These are phyloP conservation scores for Leccinum uliginosum DNA, from an alignment of 768 basidiomycete genomes.

Conservation along the genomic window DNA sequence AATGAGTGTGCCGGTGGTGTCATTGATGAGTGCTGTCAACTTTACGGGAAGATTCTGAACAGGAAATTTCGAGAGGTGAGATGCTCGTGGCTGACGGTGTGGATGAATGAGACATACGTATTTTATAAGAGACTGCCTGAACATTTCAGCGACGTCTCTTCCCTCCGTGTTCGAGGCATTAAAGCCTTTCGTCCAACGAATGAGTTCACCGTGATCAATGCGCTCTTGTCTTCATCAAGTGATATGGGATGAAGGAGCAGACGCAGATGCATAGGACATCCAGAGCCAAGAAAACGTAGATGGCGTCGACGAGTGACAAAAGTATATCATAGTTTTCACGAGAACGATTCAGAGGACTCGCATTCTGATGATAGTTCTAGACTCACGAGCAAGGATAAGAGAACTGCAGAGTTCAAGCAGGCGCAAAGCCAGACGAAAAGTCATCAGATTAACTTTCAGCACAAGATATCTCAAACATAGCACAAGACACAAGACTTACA, in stretches of 20 bases:
- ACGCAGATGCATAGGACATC: not conserved
- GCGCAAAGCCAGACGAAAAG: not conserved
- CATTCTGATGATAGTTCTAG: not conserved
- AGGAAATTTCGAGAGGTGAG: not conserved
- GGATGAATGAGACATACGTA: slow-evolving; percentile 44
- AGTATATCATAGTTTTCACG: not conserved
- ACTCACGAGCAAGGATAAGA: slow-evolving; percentile 92
- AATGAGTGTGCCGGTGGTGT: slow-evolving; percentile 96
- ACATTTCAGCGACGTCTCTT: slow-evolving; percentile 89
- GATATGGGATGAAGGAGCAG: not conserved
- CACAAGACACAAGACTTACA: slow-evolving; percentile 44
- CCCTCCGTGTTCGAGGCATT: slow-evolving; percentile 90
- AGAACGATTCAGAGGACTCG: not conserved
- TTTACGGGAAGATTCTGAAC: slow-evolving; percentile 75
- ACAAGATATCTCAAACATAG: not conserved
- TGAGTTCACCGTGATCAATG: slow-evolving; percentile 91
- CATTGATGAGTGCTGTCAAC: slow-evolving; percentile 89
- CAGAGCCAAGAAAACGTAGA: not conserved
- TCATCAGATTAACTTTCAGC: slow-evolving; percentile 2
- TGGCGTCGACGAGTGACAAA: not conserved
- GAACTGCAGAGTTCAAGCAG: slow-evolving; percentile 51
- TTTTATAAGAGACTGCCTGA: slow-evolving; percentile 75
- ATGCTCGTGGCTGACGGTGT: not conserved
- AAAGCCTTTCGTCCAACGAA: slow-evolving; percentile 99
- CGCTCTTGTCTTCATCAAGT: slow-evolving; percentile 64